Conservation (phyloP, 164 flowering plant species). For the Brasenia schreberi region DNA sequence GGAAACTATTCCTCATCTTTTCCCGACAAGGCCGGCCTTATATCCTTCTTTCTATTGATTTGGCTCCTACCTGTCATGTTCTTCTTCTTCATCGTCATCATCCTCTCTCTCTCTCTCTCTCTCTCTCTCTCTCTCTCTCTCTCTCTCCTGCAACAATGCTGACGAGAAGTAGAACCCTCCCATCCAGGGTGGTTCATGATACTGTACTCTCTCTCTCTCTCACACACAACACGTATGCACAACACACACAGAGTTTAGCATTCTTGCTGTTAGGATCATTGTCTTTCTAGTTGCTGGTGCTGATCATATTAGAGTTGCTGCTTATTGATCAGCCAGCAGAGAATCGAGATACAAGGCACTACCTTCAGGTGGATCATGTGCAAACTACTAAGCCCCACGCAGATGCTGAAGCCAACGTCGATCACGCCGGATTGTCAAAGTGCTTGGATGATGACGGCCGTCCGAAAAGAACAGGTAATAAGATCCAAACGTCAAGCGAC, state of each 20-base stretch:
- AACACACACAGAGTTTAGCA: background rate
- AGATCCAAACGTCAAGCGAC: no score
- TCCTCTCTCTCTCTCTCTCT: background rate
- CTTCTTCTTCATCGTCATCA: background rate
- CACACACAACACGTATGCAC: background rate
- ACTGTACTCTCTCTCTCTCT: conserved; percentile 12
- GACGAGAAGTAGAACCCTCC: conserved; percentile 35
- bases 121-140: background rate
- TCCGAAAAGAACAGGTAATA: conserved; percentile 37
- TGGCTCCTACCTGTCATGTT: no score
- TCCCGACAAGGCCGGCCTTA: no score
- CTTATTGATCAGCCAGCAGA: conserved; percentile 14
- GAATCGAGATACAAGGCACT: conserved; percentile 26
- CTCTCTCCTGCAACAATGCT: conserved; percentile 1
- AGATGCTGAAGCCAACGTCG: conserved; percentile 28
- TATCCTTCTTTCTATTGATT: no score
- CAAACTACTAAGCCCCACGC: conserved; percentile 18
- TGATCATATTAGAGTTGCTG: no score
- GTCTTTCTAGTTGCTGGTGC: background rate
- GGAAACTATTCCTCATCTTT: no score
- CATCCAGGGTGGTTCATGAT: conserved; percentile 29
- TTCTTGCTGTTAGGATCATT: background rate
- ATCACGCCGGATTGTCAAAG: conserved; percentile 28
- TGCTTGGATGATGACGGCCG: conserved; percentile 48
- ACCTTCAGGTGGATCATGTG: conserved; percentile 38